These are phyloP conservation scores for Ambrosia hybrid DNA, from an alignment of 140 eudicot species.

Conservation along the genomic window DNA sequence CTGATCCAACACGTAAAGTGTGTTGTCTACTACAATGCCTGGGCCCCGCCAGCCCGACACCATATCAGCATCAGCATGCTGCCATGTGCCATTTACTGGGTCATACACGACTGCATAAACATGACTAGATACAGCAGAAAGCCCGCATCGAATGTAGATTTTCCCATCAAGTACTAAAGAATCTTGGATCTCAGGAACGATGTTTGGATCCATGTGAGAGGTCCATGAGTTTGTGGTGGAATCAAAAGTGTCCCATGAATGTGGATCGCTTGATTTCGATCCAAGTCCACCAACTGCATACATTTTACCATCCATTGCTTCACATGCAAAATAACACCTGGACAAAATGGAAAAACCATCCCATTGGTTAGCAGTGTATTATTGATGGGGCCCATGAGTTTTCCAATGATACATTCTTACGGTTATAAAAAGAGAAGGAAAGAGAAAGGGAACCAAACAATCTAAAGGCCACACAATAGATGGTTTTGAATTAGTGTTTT, in stretches of 20 bases:
- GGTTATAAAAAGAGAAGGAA: too few species aligned
- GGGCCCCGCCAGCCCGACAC: conserved; percentile 81
- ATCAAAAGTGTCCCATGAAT: conserved; percentile 80
- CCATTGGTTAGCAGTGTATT: too few species aligned
- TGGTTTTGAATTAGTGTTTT: background rate
- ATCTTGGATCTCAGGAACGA: conserved; percentile 77
- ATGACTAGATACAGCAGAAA: conserved; percentile 55
- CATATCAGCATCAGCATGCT: conserved; percentile 71
- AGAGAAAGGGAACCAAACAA: too few species aligned
- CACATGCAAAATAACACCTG: conserved; percentile 87
- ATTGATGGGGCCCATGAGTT: too few species aligned
- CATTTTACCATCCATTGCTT: conserved; percentile 59
- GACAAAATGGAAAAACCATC: conserved; percentile 11
- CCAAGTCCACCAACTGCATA: conserved; percentile 89
- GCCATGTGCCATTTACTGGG: conserved; percentile 71
- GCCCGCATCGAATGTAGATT: conserved; percentile 65
- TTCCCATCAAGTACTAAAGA: conserved; percentile 71
- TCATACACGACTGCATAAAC: conserved; percentile 69
- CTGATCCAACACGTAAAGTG: conserved; percentile 77
- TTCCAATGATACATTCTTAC: too few species aligned
- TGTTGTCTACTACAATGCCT: conserved; percentile 60
- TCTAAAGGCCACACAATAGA: background rate
- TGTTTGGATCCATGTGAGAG: conserved; percentile 60
- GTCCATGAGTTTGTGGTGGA: conserved; percentile 48
- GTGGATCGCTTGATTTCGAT: conserved; percentile 67